Conservation (phyloP, 2,329 filamentous ascomycete species). For the Venturia pyrina region DNA sequence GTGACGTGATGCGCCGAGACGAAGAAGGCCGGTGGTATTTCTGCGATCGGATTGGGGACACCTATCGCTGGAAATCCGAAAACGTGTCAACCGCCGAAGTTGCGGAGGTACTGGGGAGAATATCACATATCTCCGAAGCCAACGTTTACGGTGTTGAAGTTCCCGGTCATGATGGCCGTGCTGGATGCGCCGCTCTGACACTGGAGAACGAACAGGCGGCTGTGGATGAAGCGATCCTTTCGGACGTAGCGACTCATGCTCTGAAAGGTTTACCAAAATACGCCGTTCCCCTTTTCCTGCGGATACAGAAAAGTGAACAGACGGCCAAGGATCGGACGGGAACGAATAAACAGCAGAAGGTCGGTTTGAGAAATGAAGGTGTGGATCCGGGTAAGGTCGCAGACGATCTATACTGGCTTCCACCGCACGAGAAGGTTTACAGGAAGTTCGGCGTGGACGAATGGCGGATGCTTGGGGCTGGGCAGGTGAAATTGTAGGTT, state of each 20-base stretch:
- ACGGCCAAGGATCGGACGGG: conserved; percentile 54
- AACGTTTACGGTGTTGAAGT: conserved; percentile 79
- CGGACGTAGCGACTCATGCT: conserved; percentile 52
- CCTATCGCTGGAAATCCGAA: conserved; percentile 65
- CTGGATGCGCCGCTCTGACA: conserved; percentile 66
- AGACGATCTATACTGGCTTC: conserved; percentile 55
- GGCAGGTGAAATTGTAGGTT: conserved; percentile 56
- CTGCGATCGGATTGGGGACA: conserved; percentile 69
- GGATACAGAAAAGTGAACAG: conserved; percentile 50
- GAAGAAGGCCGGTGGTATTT: conserved; percentile 65
- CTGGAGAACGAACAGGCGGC: conserved; percentile 29
- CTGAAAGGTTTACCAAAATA: conserved; percentile 55
- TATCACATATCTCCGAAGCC: conserved; percentile 45
- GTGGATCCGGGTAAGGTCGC: conserved; percentile 48
- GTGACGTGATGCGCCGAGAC: conserved; percentile 70
- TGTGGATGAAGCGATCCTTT: conserved; percentile 36
- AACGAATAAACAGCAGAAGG: conserved; percentile 85
- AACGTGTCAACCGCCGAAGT: conserved; percentile 51
- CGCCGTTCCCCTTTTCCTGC: conserved; percentile 68
- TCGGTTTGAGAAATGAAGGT: conserved; percentile 58
- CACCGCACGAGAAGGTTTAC: conserved; percentile 48
- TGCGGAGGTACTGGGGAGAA: conserved; percentile 54
- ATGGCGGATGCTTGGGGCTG: conserved; percentile 58
- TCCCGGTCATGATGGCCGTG: conserved; percentile 72
- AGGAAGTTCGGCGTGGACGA: conserved; percentile 55